A percentile compares a stretch with the other conserved stretches of the same genome.
Evolutionary conservation across 2,329 filamentous ascomycete species (phyloP).

Genomic region (Botrytis hyacinthi): DNA sequence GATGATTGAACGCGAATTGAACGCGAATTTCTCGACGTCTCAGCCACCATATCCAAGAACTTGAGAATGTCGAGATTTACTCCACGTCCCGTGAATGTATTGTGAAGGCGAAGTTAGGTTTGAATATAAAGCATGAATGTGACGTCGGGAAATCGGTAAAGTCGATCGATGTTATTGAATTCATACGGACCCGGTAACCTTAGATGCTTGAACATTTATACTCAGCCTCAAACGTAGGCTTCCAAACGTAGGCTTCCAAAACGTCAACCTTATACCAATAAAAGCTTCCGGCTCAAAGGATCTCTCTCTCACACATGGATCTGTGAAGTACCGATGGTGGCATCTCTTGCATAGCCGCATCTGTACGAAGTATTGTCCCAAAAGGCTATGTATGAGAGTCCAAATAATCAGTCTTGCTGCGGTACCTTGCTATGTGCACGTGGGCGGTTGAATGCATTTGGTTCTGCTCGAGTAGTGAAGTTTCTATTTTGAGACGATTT

Average conservation of each 20-base stretch:
- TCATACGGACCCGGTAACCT: not conserved
- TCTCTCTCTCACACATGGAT: not conserved
- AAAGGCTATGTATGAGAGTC: not conserved
- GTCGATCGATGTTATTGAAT: not conserved
- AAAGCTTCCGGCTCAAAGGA: not conserved
- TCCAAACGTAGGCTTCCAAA: not conserved
- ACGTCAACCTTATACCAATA: no score
- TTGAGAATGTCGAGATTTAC: not conserved
- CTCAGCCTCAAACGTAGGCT: constrained; percentile 7
- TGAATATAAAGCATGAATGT: not conserved
- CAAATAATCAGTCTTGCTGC: not conserved
- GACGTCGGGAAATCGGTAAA: not conserved
- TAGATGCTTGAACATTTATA: not conserved
- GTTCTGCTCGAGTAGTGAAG: not conserved
- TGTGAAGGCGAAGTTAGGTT: not conserved
- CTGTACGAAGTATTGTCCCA: not conserved
- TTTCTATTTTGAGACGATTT: constrained; percentile 5
- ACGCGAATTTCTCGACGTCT: not conserved
- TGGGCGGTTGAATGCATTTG: not conserved
- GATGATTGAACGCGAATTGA: constrained; percentile 1
- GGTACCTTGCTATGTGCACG: not conserved
- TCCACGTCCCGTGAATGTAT: not conserved
- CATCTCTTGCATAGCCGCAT: constrained; percentile 6
- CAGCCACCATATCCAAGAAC: not conserved
- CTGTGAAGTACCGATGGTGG: not conserved